Evolutionary conservation across 2,329 filamentous ascomycete genomes (phyloP).

Genomic region (Talaromyces sp.): DNA sequence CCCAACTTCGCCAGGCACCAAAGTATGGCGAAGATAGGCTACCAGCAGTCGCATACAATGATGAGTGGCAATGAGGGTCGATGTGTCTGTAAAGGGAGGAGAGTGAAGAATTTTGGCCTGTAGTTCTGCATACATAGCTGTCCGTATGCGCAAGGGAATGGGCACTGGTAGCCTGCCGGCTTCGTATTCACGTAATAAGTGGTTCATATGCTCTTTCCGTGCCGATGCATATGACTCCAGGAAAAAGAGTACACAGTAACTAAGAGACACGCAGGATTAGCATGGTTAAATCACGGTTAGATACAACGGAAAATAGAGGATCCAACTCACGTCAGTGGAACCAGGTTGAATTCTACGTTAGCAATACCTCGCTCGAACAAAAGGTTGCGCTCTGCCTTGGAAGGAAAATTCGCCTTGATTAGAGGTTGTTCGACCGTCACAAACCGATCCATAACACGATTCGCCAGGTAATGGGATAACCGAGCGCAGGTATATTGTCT

Average conservation of each 20-base stretch:
- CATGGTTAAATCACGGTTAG: not conserved
- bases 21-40: constrained; percentile 32
- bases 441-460: constrained; percentile 37
- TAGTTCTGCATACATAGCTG: constrained; percentile 30
- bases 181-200: constrained; percentile 33
- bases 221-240: constrained; percentile 35
- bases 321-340: constrained; percentile 34
- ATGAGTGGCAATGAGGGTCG: constrained; percentile 36
- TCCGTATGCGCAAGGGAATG: constrained; percentile 28
- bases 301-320: not conserved
- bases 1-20: constrained; percentile 25
- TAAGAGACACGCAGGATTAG: constrained; percentile 14
- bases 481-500: constrained; percentile 35
- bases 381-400: constrained; percentile 28
- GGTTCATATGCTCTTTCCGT: constrained; percentile 32
- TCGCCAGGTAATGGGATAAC: constrained; percentile 37
- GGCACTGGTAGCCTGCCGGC: constrained; percentile 34
- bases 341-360: constrained; percentile 34
- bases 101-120: constrained; percentile 34
- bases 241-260: constrained; percentile 39
- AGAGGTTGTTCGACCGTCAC: constrained; percentile 25
- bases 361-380: constrained; percentile 29
- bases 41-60: constrained; percentile 38
- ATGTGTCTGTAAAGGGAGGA: constrained; percentile 36
- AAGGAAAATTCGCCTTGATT: constrained; percentile 27